Base-by-base conservation (phyloP, 441 rosid genomes). In the Theobroma grandiflorum region DNA sequence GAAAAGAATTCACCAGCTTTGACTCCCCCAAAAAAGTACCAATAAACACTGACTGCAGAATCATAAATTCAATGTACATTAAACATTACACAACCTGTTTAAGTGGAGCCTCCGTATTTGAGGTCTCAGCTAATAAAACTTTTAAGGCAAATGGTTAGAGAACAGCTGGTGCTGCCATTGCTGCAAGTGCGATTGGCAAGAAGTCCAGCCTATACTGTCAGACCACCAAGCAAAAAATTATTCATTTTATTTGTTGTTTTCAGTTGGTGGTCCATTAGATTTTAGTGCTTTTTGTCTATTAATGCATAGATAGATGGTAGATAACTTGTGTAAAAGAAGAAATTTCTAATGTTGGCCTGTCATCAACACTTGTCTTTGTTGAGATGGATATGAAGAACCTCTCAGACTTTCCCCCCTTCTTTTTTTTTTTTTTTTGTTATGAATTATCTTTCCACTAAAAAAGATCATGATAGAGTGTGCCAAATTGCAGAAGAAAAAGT, bases 101-200 rank as follows among this genome's bases (percentile, higher is more conserved):
- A 18, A 72, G 62, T 52, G 47, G 75, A 52, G 61, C 45, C 75
- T 52, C 62, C 16, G 31, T 15, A 35, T 33, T 52, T 18, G 22
- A 72, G 43, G 75, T 16, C 45, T 52, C 31, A 4, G 45, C 75
- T 35, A 35, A 8, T 35, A 5, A 1, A 14, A 33, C 10, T 50
- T 26, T 71, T 16, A 71, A 71, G 20, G 75, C 45, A 50, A 9
- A 18, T 33, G 9, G 31, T 52, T 72, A n/a, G 33, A 37, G 63
- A 72, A n/a, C 49, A 37, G 76, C n/a, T 72, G 64, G 33, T 37
- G 76, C 40, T 22, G 40, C n/a, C 40, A 31, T 22, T 43, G 72
- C 14, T n/a, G 33, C 52, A 18, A 67, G 31, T 67, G 50, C 2
- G 2, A 67, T n/a, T 8, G 8, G 72, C 15, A 22, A 20, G 14